Conservation (phyloP, 2,329 filamentous ascomycete genomes). For the Ustulina deusta region DNA sequence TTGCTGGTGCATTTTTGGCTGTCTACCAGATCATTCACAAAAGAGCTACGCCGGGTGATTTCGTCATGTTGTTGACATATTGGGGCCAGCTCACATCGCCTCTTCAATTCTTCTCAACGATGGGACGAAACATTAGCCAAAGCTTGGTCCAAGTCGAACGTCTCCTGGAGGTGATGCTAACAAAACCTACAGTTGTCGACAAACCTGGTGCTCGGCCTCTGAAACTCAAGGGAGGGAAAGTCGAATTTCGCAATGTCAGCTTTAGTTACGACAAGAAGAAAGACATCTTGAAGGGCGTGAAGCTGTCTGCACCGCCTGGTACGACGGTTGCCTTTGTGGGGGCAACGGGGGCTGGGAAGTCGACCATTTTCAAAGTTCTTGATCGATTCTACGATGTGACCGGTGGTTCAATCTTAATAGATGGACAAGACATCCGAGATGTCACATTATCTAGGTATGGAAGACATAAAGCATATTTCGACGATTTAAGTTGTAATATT, state of each 20-base stretch:
- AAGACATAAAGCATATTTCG: background rate
- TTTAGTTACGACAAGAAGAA: conserved; percentile 72
- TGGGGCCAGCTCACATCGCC: conserved; percentile 79
- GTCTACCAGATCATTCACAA: conserved; percentile 75
- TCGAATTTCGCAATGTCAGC: conserved; percentile 66
- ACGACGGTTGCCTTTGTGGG: conserved; percentile 71
- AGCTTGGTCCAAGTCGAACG: conserved; percentile 70
- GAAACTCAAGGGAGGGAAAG: conserved; percentile 63
- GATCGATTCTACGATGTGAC: conserved; percentile 65
- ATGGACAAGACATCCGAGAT: conserved; percentile 59
- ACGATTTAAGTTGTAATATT: background rate
- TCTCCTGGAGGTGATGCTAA: conserved; percentile 69
- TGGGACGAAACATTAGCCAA: conserved; percentile 67
- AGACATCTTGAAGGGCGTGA: conserved; percentile 66
- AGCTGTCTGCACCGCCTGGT: conserved; percentile 63
- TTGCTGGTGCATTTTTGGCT: conserved; percentile 71
- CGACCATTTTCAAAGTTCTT: conserved; percentile 62
- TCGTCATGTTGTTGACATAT: conserved; percentile 78
- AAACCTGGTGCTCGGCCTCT: conserved; percentile 63
- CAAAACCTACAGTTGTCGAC: conserved; percentile 66
- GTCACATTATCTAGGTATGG: conserved; percentile 54
- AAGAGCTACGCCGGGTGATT: conserved; percentile 72
- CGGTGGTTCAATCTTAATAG: conserved; percentile 59
- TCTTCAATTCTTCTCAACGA: conserved; percentile 74
- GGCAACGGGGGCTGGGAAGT: conserved; percentile 67